Evolutionary conservation across 2,329 filamentous ascomycete genomes (phyloP).

Genomic region (Neofusicoccum sp.): DNA sequence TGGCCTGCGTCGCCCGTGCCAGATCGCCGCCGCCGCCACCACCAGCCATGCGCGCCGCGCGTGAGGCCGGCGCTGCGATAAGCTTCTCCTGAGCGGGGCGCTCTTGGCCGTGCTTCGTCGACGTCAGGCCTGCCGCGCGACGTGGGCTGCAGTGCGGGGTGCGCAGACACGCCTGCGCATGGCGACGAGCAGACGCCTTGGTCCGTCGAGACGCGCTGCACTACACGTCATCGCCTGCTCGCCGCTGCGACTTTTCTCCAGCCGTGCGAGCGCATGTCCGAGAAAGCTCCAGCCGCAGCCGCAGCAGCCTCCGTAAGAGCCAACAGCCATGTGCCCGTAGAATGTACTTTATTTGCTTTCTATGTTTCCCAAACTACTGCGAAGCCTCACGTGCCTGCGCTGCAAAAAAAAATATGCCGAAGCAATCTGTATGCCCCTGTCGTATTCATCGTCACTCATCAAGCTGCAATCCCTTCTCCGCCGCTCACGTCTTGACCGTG

Average conservation of each 20-base stretch:
- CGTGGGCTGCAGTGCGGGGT: no score
- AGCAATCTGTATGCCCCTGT: conserved; percentile 8
- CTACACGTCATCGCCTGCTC: neutral
- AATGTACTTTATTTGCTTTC: conserved; percentile 16
- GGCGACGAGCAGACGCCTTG: neutral
- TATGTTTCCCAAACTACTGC: conserved; percentile 1
- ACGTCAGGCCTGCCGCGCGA: no score
- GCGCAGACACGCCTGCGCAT: neutral
- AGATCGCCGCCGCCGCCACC: no score
- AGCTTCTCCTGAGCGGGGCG: no score
- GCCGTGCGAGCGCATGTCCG: neutral
- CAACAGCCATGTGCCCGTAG: conserved; percentile 14
- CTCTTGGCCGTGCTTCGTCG: no score
- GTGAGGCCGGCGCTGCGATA: no score
- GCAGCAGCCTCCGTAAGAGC: neutral
- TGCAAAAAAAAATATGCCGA: conserved; percentile 1
- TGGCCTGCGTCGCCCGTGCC: no score
- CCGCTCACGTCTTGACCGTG: conserved; percentile 82
- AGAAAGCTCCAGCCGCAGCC: neutral
- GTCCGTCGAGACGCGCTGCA: neutral
- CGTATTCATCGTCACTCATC: conserved; percentile 16
- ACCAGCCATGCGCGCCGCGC: no score
- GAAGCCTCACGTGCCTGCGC: conserved; percentile 1
- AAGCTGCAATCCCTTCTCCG: neutral
- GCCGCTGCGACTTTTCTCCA: neutral